These are phyloP conservation scores for Wallacemonas rigidus DNA, from an alignment of 208 protist species.

Conservation along the genomic window DNA sequence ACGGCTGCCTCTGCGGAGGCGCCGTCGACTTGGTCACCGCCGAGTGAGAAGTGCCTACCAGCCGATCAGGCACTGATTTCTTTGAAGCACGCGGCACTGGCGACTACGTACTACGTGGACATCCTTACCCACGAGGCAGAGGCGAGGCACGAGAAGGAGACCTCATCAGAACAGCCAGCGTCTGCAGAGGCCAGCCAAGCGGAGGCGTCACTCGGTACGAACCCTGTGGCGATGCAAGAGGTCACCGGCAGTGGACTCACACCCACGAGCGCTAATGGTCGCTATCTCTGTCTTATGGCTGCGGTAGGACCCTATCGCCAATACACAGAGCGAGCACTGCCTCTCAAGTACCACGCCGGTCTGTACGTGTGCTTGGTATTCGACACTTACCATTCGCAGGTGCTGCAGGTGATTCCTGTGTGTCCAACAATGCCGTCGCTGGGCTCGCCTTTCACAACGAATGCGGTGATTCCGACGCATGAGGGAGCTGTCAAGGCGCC, in stretches of 20 bases:
- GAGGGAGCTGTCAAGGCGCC: constrained; percentile 38
- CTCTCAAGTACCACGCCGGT: constrained; percentile 51
- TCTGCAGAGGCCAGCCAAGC: no score
- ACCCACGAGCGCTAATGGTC: constrained; percentile 62
- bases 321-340: constrained; percentile 32
- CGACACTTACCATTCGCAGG: constrained; percentile 58
- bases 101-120: constrained; percentile 34
- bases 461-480: constrained; percentile 34
- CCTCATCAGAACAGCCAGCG: no score
- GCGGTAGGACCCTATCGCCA: constrained; percentile 65
- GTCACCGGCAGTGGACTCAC: constrained; percentile 19
- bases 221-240: neutral
- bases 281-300: constrained; percentile 72
- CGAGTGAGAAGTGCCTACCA: constrained; percentile 1
- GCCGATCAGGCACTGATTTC: neutral
- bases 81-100: constrained; percentile 13
- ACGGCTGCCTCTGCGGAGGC: neutral
- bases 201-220: no score
- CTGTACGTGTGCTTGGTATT: constrained; percentile 72
- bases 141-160: neutral
- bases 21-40: neutral
- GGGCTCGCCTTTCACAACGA: constrained; percentile 29
- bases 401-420: constrained; percentile 71
- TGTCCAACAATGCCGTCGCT: constrained; percentile 43
- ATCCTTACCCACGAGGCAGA: constrained; percentile 3